Evolutionary conservation across 129 eudicot species (phyloP).

Genomic region (Flaveria bidentis): DNA sequence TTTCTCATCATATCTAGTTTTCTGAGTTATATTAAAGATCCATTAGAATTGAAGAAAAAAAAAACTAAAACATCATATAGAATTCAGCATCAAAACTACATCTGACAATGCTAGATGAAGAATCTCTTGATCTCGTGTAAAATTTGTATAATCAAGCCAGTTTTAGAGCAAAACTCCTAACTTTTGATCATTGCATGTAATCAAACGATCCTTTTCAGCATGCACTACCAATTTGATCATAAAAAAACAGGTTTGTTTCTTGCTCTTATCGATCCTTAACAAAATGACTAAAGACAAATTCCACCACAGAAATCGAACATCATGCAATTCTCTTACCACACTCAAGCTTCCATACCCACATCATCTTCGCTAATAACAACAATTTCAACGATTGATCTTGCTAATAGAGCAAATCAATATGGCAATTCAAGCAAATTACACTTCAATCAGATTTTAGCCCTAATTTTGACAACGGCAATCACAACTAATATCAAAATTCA

Average conservation of each 20-base stretch:
- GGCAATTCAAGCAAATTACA: neutral
- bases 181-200: neutral
- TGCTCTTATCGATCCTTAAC: neutral
- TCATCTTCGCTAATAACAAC: neutral
- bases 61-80: neutral
- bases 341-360: slow-evolving; percentile 7
- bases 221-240: neutral
- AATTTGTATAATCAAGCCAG: neutral
- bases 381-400: neutral
- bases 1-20: neutral
- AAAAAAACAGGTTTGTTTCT: no score
- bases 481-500: slow-evolving; percentile 12
- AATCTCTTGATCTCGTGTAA: neutral
- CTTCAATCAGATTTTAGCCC: slow-evolving; percentile 19
- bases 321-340: neutral
- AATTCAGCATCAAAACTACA: neutral
- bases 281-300: neutral
- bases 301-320: neutral
- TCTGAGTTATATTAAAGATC: neutral
- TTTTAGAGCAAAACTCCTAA: neutral
- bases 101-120: neutral
- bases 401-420: neutral
- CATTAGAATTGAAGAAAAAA: neutral
- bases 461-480: slow-evolving; percentile 3
- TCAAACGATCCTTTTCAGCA: neutral